Percentiles rank a stretch among this genome's conserved stretches.
Evolutionary conservation across 805 yeast genomes (phyloP).

Genomic region (Cephaloascus fragrans): DNA sequence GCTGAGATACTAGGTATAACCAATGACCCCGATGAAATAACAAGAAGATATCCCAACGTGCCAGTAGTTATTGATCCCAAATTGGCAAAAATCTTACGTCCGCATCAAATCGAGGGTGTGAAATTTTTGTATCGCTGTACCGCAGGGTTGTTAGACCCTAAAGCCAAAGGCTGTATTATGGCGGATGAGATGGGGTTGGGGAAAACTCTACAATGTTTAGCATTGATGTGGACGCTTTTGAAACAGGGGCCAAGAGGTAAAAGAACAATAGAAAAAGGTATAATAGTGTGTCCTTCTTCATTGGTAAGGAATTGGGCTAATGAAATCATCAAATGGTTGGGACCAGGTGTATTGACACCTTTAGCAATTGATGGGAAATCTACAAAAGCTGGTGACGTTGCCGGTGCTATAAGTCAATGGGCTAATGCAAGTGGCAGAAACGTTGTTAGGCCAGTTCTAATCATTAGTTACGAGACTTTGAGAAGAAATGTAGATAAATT

Average conservation of each 20-base stretch:
- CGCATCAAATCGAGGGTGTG: constrained; percentile 96
- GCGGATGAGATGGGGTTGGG: constrained; percentile 98
- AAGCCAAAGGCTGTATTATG: constrained; percentile 95
- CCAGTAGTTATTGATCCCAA: constrained; percentile 95
- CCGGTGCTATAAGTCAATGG: constrained; percentile 69
- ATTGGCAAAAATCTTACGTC: constrained; percentile 74
- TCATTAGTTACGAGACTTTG: constrained; percentile 89
- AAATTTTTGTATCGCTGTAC: constrained; percentile 85
- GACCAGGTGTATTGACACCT: constrained; percentile 82
- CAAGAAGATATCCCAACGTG: constrained; percentile 63
- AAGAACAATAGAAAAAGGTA: constrained; percentile 77
- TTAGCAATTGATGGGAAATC: constrained; percentile 88
- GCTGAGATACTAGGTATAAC: constrained; percentile 75
- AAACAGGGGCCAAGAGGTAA: constrained; percentile 82
- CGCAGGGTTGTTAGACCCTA: constrained; percentile 71
- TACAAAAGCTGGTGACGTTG: constrained; percentile 61
- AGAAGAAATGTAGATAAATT: constrained; percentile 75
- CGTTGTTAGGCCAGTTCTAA: constrained; percentile 86
- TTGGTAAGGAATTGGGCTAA: constrained; percentile 96
- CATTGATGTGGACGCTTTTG: constrained; percentile 86
- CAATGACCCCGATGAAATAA: constrained; percentile 35
- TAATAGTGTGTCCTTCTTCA: constrained; percentile 92
- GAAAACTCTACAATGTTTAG: constrained; percentile 80
- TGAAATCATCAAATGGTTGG: constrained; percentile 90
- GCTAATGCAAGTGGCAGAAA: constrained; percentile 80